Base-by-base conservation (phyloP, 768 basidiomycete genomes). In the Coprinellus aureogranulatus region DNA sequence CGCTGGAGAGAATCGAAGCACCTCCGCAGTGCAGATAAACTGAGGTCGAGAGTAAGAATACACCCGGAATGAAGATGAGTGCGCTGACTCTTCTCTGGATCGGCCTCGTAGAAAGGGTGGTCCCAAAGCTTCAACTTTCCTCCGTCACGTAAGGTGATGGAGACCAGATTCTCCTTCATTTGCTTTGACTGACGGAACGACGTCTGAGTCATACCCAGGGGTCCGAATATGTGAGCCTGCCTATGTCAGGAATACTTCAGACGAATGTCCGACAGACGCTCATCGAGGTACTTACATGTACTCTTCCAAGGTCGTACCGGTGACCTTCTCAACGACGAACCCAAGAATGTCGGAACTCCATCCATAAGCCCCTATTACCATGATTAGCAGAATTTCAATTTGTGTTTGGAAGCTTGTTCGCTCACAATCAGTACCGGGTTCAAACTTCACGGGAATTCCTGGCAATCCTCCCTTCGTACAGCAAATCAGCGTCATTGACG, bases 351-450 rank as follows among this genome's bases (percentile, higher is more conserved):
- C 72, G 2, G 67, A 63, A 45, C 68, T 70, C 62, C 61, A 69
- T 28, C 72, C 72, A 51, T 74, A 74, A 1, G 68, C 68, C 54
- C 71, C 70, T 71, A 34, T 22, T 41, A n/a, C n/a, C n/a, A n/a
- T n/a, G n/a, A n/a, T n/a, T n/a, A n/a, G n/a, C n/a, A n/a, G n/a
- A n/a, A n/a, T n/a, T n/a, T n/a, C n/a, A n/a, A n/a, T n/a, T n/a
- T n/a, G n/a, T n/a, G n/a, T n/a, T n/a, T n/a, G 27, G 4, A 47
- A 30, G 40, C 20, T 39, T 9, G 5, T 27, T 18, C 11, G 16
- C 65, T 23, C 49, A 67, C 72, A 74, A 37, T 70, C 63, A 1
- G 69, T 68, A 1, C 72, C 72, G 3, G 72, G 70, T 45, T 74
- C 71, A 46, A 72, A 72, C 47, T 67, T 69, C 10, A 74, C 45